phyloP scores from a whole-genome alignment of 169 alveolate genomes.

The Cytauxzoon felis region DNA sequence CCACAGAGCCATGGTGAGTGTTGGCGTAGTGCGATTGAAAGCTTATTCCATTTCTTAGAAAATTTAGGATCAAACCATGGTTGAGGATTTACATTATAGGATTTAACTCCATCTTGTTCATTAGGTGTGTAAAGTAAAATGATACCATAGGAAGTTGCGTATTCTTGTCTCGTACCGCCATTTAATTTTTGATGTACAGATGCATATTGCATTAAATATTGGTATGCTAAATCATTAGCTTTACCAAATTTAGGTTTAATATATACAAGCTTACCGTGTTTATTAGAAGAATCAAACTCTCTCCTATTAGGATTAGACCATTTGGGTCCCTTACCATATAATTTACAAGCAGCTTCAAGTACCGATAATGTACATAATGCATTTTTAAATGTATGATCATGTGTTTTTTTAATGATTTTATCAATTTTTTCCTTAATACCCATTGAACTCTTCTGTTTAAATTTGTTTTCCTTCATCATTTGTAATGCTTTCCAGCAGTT shows the following conservation, averaged over 20 bases:
- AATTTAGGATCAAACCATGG: conserved; percentile 37
- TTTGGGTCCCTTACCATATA: conserved; percentile 60
- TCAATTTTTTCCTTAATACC: conserved; percentile 18
- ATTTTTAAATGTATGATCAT: conserved; percentile 19
- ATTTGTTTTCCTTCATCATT: neutral
- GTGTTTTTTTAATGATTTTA: conserved; percentile 15
- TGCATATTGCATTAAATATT: conserved; percentile 44
- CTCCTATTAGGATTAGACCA: conserved; percentile 58
- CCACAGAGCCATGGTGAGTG: conserved; percentile 45
- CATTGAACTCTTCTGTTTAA: neutral
- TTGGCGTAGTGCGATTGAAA: conserved; percentile 3
- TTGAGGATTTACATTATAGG: conserved; percentile 32
- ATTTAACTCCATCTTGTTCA: neutral
- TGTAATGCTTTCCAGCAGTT: conserved; percentile 19
- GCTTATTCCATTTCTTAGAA: conserved; percentile 25
- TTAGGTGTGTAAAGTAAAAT: conserved; percentile 4
- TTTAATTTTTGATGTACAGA: conserved; percentile 59
- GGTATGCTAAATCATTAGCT: conserved; percentile 24
- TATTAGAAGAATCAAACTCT: conserved; percentile 43
- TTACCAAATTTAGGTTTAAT: conserved; percentile 22
- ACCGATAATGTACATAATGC: conserved; percentile 40
- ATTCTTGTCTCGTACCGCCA: conserved; percentile 57
- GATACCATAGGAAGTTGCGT: conserved; percentile 52
- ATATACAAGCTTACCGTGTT: conserved; percentile 27
- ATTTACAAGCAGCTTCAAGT: conserved; percentile 59